These are phyloP conservation scores for Colletotrichum sp. DNA, from an alignment of 2,329 filamentous ascomycete species.

Conservation along the genomic window DNA sequence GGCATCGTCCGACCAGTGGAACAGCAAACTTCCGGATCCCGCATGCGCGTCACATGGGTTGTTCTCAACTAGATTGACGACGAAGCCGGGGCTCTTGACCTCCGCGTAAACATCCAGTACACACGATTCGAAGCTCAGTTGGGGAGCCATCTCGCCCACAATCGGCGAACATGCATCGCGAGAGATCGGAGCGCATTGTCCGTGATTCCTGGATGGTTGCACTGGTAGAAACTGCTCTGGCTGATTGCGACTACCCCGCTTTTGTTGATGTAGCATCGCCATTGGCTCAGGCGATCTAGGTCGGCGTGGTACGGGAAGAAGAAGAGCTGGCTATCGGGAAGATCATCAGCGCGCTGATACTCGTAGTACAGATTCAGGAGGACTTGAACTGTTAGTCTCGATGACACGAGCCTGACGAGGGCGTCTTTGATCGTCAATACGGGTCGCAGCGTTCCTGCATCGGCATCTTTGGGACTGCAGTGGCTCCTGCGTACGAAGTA, in stretches of 20 bases:
- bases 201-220: neutral
- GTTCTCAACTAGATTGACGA: neutral
- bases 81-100: accelerated
- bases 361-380: neutral
- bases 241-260: neutral
- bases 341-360: neutral
- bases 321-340: neutral
- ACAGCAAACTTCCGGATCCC: neutral
- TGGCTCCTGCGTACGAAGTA: neutral
- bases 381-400: neutral
- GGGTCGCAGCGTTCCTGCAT: neutral
- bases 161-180: neutral
- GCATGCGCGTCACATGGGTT: neutral
- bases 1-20: neutral
- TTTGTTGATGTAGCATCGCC: neutral
- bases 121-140: neutral
- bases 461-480: neutral
- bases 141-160: neutral
- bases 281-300: neutral
- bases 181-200: neutral
- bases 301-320: neutral
- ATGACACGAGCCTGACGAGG: neutral
- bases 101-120: neutral
- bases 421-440: neutral
- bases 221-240: neutral